Base-by-base conservation (phyloP, 768 basidiomycete species). In the Tremella yokohamensis region DNA sequence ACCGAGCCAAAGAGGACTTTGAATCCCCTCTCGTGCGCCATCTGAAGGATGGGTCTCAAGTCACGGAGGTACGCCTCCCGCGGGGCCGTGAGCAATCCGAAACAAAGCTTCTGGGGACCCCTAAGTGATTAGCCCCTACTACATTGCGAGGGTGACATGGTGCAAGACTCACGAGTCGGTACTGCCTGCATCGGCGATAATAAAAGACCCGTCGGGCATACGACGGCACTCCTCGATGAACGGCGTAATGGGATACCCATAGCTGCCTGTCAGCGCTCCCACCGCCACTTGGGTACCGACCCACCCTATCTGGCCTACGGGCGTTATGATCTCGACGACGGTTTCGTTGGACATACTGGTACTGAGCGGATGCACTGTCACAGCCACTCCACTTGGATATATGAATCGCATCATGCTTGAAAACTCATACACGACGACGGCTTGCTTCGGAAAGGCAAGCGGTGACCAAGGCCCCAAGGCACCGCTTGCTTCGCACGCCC, bases 141-240 rank as follows among this genome's bases (percentile, higher is more conserved):
- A n/a, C n/a, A n/a, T n/a, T n/a, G n/a, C n/a, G n/a, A n/a, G n/a
- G n/a, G n/a, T n/a, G n/a, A n/a, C n/a, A n/a, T n/a, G n/a, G n/a
- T n/a, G n/a, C n/a, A n/a, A n/a, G n/a, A 49, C 49, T 29, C 49
- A 20, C 49, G 25, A 45, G 42, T 49, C 49, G 4, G 49, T 49
- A 29, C 49, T 49, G 6, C 49, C 49, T 6, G n/a, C 19, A 49
- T 49, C 49, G 7, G 25, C 49, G 20, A 49, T 49, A 19, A 49
- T 49, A 15, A 45, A 45, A n/a, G 42, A 45, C 42, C 42, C 42
- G n/a, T 45, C 42, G 6, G 42, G 42, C 42, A 45, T 45, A 45
- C 42, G 42, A 4, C 42, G n/a, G 15, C 42, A 45, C 22, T 45
- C 42, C 42, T 45, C 42, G 6, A 45, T 18, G 42, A 45, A 45